Evolutionary conservation across 768 basidiomycete genomes (phyloP), one percentile per base, ranked within the genome.

Genomic region (Mycena venus): DNA sequence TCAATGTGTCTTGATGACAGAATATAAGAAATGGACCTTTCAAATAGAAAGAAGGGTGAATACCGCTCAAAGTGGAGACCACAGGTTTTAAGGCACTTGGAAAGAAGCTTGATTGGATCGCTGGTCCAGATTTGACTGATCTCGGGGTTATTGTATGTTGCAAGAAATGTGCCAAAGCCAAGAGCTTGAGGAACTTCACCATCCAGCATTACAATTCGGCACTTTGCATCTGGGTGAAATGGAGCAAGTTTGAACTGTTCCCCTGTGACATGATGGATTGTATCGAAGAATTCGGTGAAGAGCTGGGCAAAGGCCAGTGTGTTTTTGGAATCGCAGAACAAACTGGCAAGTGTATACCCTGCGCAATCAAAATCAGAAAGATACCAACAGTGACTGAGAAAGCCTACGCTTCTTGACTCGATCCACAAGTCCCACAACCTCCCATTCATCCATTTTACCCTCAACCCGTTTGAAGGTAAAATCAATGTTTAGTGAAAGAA

Each of bases 391-490:
- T 4, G n/a, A n/a, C 9, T 10, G 5, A 62, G n/a, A n/a, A n/a
- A n/a, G n/a, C 60, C 4, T 0, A 77, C 64, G 56, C n/a, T 42
- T n/a, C 17, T 77, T 68, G 44, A 60, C 58, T 31, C 65, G 51
- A 23, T 71, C 73, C n/a, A 70, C 3, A 59, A 58, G 59, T 25
- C 61, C 64, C 3, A 56, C 75, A n/a, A 79, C 73, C 60, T 79
- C 75, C 72, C 77, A 79, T 64, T 80, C 76, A 56, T 80, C 74
- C 34, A 77, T 44, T 0, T 75, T 70, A 10, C 79, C 80, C 25
- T 65, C 34, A 2, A 75, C 72, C 17, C 76, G 71, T 49, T 79
- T 79, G 67, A 79, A 80, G 19, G 80, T 80, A 23, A 55, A 78
- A 36, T 80, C 79, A 36, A 72, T 65, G 25, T 42, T 49, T 6